A percentile compares a stretch with the other conserved stretches of the same genome.
phyloP scores from a whole-genome alignment of 2,329 filamentous ascomycete species.

The Fusarium sp. region DNA sequence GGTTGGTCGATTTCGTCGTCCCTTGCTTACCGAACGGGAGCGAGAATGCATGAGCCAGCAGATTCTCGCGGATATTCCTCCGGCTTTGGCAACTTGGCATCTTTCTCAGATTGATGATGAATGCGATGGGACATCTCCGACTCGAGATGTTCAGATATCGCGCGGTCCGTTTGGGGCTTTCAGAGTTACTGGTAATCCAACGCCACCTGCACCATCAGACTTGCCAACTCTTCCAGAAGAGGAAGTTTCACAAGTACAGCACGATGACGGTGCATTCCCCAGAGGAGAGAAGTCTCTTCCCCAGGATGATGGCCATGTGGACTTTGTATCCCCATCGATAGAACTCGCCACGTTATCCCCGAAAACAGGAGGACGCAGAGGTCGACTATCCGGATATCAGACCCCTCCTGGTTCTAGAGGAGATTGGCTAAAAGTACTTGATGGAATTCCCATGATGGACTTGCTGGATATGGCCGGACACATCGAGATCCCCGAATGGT shows the following conservation, averaged over 20 bases:
- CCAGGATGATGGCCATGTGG: not conserved
- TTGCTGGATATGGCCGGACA: not conserved
- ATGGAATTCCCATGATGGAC: not conserved
- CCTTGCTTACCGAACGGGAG: constrained; percentile 23
- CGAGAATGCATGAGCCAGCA: constrained; percentile 24
- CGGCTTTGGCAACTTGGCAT: constrained; percentile 11
- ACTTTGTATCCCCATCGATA: not conserved
- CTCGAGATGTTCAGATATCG: constrained; percentile 16
- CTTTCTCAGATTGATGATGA: constrained; percentile 29
- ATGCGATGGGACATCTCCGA: constrained; percentile 8
- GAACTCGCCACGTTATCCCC: not conserved
- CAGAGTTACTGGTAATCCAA: not conserved
- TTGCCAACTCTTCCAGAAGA: not conserved
- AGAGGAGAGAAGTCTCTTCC: not conserved
- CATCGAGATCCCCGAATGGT: constrained; percentile 12
- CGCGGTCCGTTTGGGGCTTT: constrained; percentile 35
- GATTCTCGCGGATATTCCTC: constrained; percentile 13
- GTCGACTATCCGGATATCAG: not conserved
- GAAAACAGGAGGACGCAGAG: not conserved
- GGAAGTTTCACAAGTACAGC: fast-evolving
- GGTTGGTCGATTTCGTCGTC: constrained; percentile 18
- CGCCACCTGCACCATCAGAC: fast-evolving
- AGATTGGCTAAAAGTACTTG: not conserved
- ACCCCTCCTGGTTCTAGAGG: not conserved
- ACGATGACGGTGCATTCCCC: fast-evolving